Evolutionary conservation across 345 rosid species (phyloP), one percentile per base, ranked within the genome.

Genomic region (Ceriops zippeliana): DNA sequence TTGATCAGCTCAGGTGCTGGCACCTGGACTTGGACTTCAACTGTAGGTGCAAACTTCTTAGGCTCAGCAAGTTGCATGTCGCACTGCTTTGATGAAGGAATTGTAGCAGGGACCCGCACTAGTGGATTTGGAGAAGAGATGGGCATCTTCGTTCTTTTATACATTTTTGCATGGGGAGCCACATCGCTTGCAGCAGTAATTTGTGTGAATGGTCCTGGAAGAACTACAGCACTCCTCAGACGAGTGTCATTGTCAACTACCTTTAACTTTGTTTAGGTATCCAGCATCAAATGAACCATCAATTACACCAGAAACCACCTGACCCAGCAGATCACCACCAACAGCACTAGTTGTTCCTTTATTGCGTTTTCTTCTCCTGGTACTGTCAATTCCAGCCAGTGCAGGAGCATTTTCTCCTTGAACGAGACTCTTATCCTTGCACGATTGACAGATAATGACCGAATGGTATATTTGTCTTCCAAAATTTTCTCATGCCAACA

Each of bases 201-300:
- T 1, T 87, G 91, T 69, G 34, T 52, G 54, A 78, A 76, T 71
- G 49, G 77, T 16, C 82, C 85, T 0, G 85, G 89, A 31, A 73
- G 53, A 63, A 86, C 87, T 31, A 79, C 84, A n/a, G 87, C 56
- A 58, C 96, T 92, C 72, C 81, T 84, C 52, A 87, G 82, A 62
- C 71, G 70, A 4, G 69, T 85, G 58, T 86, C 85, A 28, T 74
- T 72, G 70, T 79, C 83, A 15, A 77, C 81, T n/a, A 85, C 82
- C 75, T 79, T 86, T 86, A 24, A 86, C 90, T 35, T 78, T 83
- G 22, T 88, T 78, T 52, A 86, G 67, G 60, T 88, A 90, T 28
- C 96, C 91, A 19, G 86, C 89, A 20, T 86, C 93, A 64, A 86
- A 85, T 28, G 85, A 63, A 66, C 87, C 86, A 67, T 85, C 93